Conservation (phyloP, 1,139 yeast genomes). For the Meyerozyma elateridarum region DNA sequence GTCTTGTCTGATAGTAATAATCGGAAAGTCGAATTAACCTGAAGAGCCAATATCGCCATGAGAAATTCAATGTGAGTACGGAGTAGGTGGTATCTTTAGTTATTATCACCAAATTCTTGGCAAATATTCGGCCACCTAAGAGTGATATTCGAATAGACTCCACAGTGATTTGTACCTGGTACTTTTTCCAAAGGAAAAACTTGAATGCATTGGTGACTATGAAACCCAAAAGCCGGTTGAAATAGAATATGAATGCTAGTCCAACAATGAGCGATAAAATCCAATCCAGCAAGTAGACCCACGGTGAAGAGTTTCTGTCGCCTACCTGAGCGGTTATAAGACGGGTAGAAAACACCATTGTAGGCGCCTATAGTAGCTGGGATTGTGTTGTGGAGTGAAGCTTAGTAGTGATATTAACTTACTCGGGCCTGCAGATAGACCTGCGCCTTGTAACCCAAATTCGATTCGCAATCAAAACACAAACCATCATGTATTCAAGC, state of each 20-base stretch:
- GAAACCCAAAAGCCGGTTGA: conserved; percentile 71
- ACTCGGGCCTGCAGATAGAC: conserved; percentile 1
- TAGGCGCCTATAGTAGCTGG: too few relatives aligned
- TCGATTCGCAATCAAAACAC: conserved; percentile 1
- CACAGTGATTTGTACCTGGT: conserved; percentile 53
- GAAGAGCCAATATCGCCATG: conserved; percentile 89
- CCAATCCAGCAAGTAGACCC: conserved; percentile 89
- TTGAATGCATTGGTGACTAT: conserved; percentile 47
- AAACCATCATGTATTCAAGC: conserved; percentile 3
- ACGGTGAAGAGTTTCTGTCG: conserved; percentile 42
- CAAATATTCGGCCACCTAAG: conserved; percentile 76
- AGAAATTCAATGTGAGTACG: conserved; percentile 63
- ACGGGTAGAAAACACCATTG: too few relatives aligned
- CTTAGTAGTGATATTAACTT: too few relatives aligned
- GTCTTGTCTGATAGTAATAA: conserved; percentile 23
- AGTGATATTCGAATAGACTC: conserved; percentile 74
- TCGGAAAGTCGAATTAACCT: conserved; percentile 46
- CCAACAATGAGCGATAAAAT: conserved; percentile 59
- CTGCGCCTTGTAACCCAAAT: conserved; percentile 1
- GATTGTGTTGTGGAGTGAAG: too few relatives aligned
- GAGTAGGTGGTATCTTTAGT: conserved; percentile 69
- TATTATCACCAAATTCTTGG: conserved; percentile 68
- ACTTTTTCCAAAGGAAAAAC: conserved; percentile 59
- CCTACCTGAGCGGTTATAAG: neutral
- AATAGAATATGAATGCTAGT: conserved; percentile 65